phyloP scores from a whole-genome alignment of 768 basidiomycete genomes.

The Mycena rosella region DNA sequence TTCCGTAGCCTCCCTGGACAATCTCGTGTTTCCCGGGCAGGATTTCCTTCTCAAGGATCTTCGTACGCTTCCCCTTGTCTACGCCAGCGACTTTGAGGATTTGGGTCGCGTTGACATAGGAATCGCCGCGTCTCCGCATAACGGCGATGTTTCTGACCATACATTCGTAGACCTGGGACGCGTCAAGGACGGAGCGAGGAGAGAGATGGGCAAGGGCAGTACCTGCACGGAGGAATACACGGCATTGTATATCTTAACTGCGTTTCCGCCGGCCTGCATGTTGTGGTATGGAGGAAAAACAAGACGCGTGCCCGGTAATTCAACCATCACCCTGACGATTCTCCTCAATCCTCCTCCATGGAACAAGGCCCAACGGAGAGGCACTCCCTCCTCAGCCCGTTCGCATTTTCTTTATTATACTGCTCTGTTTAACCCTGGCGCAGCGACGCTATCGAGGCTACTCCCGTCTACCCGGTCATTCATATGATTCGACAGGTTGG shows the following conservation, averaged over 20 bases:
- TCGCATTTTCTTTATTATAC: conserved; percentile 38
- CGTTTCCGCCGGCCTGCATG: conserved; percentile 65
- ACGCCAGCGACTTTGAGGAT: conserved; percentile 99
- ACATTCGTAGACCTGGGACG: conserved; percentile 90
- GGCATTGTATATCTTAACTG: conserved; percentile 93
- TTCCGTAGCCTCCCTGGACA: conserved; percentile 98
- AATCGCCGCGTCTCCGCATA: conserved; percentile 95
- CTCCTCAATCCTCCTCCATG: conserved; percentile 46
- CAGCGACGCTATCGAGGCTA: conserved; percentile 67
- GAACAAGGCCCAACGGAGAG: conserved; percentile 48
- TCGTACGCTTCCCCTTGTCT: conserved; percentile 95
- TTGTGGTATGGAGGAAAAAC: conserved; percentile 35
- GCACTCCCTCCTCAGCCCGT: conserved; percentile 60
- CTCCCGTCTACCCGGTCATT: conserved; percentile 83
- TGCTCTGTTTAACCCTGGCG: conserved; percentile 12
- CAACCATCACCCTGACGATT: too few relatives aligned
- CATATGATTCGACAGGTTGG: conserved; percentile 58
- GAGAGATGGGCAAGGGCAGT: conserved; percentile 12
- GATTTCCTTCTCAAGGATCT: conserved; percentile 98
- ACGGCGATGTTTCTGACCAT: conserved; percentile 99
- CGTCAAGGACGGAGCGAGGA: conserved; percentile 46
- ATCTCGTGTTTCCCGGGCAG: conserved; percentile 96
- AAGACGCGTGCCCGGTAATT: conserved; percentile 36
- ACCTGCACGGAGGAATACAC: conserved; percentile 93
- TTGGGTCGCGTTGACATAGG: conserved; percentile 98